Percentiles rank a stretch among this genome's conserved stretches.
These are phyloP conservation scores for Cercospora nicotianae DNA, from an alignment of 2,329 filamentous ascomycete species.

Conservation along the genomic window DNA sequence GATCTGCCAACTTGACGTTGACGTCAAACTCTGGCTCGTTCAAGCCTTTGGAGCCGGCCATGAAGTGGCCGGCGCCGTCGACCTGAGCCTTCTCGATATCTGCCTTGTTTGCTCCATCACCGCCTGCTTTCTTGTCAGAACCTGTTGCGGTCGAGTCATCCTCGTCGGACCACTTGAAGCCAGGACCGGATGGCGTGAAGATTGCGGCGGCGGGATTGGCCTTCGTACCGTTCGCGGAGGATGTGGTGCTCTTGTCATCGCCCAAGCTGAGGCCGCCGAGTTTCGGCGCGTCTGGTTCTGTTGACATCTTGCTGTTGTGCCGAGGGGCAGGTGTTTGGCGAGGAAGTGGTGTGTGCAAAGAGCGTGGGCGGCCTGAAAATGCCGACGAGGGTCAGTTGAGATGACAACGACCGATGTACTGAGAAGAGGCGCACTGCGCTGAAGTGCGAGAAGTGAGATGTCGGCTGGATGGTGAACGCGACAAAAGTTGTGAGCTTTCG, in stretches of 20 bases:
- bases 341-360: neutral
- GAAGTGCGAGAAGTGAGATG: neutral
- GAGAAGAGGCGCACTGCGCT: neutral
- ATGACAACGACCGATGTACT: neutral
- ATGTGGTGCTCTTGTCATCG: conserved; percentile 4
- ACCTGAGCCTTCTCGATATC: conserved; percentile 31
- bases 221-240: conserved; percentile 24
- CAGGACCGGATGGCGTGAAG: conserved; percentile 24
- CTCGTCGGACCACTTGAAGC: conserved; percentile 41
- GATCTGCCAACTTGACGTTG: conserved; percentile 85
- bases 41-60: conserved; percentile 47
- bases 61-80: conserved; percentile 49
- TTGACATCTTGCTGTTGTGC: conserved; percentile 20
- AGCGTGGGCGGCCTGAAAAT: neutral
- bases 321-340: neutral
- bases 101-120: conserved; percentile 18
- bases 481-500: conserved; percentile 4
- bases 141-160: conserved; percentile 26
- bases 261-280: conserved; percentile 32
- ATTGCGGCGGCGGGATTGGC: conserved; percentile 20
- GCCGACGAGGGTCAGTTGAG: neutral
- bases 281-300: conserved; percentile 27
- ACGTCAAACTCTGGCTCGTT: conserved; percentile 81
- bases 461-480: neutral
- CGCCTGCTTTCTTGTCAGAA: conserved; percentile 20